Conservation (phyloP, 495 filamentous ascomycete genomes). For the Trypethelium eluteriae region DNA sequence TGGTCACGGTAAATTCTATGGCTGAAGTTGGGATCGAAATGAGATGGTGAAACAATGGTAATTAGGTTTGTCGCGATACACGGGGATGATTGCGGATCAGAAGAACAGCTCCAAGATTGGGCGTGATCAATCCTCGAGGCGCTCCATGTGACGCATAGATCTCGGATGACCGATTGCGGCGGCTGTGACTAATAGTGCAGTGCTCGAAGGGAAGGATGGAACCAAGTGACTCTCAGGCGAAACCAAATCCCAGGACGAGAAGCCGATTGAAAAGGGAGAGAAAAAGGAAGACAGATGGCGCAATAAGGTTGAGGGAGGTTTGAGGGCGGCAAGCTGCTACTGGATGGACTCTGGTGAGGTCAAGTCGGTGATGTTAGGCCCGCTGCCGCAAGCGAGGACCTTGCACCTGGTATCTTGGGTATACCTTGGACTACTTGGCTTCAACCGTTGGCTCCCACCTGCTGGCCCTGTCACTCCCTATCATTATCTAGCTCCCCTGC, state of each 20-base stretch:
- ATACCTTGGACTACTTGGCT: background rate
- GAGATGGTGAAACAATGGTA: slow-evolving; percentile 7
- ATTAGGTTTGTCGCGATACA: background rate
- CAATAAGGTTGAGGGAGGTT: background rate
- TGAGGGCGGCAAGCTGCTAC: background rate
- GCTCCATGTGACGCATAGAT: slow-evolving; percentile 11
- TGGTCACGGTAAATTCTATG: background rate
- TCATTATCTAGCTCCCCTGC: background rate
- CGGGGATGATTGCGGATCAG: background rate
- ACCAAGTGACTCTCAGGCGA: slow-evolving; percentile 3
- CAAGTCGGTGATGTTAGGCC: background rate
- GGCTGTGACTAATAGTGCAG: background rate
- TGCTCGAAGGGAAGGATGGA: background rate
- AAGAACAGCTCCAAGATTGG: background rate
- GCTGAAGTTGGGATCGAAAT: background rate
- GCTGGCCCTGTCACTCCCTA: slow-evolving; percentile 4
- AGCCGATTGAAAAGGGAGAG: background rate
- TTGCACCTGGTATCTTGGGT: too few relatives aligned
- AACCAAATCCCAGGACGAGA: background rate
- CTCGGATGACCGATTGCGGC: slow-evolving; percentile 6
- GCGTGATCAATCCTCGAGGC: slow-evolving; percentile 11
- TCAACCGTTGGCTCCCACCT: slow-evolving; percentile 7
- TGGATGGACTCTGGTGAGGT: background rate
- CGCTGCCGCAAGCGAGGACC: too few relatives aligned
- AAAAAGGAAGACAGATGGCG: background rate